phyloP scores from a whole-genome alignment of 2,329 filamentous ascomycete genomes.

The Colletotrichum tropicicola region DNA sequence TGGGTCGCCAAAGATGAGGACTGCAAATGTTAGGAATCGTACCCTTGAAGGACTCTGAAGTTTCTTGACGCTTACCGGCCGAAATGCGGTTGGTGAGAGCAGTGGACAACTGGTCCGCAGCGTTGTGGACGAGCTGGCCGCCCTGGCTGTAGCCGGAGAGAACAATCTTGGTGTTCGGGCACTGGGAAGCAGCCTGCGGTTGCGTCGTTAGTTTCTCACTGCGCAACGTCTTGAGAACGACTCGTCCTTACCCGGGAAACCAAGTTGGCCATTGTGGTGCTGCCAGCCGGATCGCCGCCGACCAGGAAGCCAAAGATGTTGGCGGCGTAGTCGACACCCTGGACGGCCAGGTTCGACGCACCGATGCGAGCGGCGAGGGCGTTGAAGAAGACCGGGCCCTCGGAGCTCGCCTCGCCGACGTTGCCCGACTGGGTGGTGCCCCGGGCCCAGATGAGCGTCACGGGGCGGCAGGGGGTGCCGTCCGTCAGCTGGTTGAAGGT shows the following conservation, averaged over 20 bases:
- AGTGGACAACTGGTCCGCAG: slow-evolving; percentile 46
- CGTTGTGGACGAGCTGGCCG: slow-evolving; percentile 52
- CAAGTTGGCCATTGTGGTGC: slow-evolving; percentile 47
- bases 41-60: neutral
- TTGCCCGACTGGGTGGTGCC: slow-evolving; percentile 63
- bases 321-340: slow-evolving; percentile 63
- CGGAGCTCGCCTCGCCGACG: slow-evolving; percentile 51
- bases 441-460: slow-evolving; percentile 65
- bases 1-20: slow-evolving; percentile 32
- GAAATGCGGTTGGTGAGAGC: slow-evolving; percentile 40
- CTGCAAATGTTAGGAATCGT: neutral
- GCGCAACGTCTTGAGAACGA: neutral
- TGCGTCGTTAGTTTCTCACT: neutral
- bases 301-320: slow-evolving; percentile 51
- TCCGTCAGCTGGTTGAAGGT: slow-evolving; percentile 32
- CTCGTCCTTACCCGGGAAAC: neutral
- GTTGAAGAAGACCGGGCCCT: slow-evolving; percentile 60
- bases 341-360: slow-evolving; percentile 54
- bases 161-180: slow-evolving; percentile 55
- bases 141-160: slow-evolving; percentile 58
- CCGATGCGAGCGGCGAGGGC: slow-evolving; percentile 52
- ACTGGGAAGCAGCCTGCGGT: slow-evolving; percentile 46
- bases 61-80: slow-evolving; percentile 30
- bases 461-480: slow-evolving; percentile 46
- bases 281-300: slow-evolving; percentile 54